These are phyloP conservation scores for Tuber aestivum DNA, from an alignment of 495 filamentous ascomycete genomes.

Conservation along the genomic window DNA sequence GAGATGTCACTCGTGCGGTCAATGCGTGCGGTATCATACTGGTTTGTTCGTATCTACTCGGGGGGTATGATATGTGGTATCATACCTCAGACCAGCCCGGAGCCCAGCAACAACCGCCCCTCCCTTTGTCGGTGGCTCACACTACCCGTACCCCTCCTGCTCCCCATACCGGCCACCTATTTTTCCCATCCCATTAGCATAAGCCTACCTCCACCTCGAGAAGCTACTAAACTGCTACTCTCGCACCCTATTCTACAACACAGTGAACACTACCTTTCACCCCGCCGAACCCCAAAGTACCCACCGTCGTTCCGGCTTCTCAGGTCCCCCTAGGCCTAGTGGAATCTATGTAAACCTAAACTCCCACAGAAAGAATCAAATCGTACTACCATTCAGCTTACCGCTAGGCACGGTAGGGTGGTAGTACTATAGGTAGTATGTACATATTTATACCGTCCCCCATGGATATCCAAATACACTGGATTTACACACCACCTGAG, in stretches of 20 bases:
- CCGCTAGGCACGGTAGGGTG: background rate
- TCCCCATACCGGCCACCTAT: background rate
- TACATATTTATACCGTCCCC: background rate
- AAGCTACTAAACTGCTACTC: background rate
- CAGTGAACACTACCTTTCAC: background rate
- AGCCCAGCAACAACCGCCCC: background rate
- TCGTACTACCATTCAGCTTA: background rate
- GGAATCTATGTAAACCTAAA: background rate
- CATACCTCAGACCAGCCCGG: background rate
- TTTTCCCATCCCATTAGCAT: background rate
- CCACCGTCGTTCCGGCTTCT: background rate
- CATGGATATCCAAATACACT: background rate
- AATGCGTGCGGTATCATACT: background rate
- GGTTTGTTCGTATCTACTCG: background rate
- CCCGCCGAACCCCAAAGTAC: background rate
- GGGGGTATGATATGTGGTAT: background rate
- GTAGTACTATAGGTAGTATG: background rate
- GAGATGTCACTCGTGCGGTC: background rate
- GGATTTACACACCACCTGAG: background rate
- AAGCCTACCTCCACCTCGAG: background rate
- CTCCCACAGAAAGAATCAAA: background rate
- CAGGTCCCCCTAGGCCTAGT: background rate
- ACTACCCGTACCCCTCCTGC: background rate
- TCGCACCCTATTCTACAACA: background rate
- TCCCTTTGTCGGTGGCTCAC: background rate